phyloP scores from a whole-genome alignment of 140 eudicot genomes.

The Cichorium intybus region DNA sequence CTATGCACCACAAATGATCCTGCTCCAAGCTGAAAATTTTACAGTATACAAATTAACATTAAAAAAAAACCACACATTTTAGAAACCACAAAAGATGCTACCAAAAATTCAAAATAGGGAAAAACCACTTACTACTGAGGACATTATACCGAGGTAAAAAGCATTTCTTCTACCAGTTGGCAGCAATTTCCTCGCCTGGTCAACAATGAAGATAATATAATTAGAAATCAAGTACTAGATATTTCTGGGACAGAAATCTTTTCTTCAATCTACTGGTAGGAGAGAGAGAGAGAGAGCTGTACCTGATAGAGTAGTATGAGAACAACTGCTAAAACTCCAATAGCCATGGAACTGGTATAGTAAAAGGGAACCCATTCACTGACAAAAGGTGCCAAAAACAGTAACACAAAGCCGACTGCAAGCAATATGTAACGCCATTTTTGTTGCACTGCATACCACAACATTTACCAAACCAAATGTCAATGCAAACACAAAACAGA shows the following conservation, averaged over 20 bases:
- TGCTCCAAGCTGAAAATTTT: conserved; percentile 62
- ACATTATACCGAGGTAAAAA: conserved; percentile 58
- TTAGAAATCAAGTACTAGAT: background rate
- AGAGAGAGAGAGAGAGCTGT: conserved; percentile 10
- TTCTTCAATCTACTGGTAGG: background rate
- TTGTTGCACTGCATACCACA: conserved; percentile 55
- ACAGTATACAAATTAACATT: background rate
- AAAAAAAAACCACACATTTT: background rate
- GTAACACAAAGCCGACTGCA: conserved; percentile 50
- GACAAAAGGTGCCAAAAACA: conserved; percentile 68
- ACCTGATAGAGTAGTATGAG: conserved; percentile 86
- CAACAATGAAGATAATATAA: conserved; percentile 2
- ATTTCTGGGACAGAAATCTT: background rate
- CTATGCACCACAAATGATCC: conserved; percentile 58
- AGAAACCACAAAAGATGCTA: background rate
- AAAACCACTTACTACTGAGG: conserved; percentile 48
- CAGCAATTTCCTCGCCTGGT: conserved; percentile 73
- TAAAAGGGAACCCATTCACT: conserved; percentile 86
- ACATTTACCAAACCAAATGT: conserved; percentile 2
- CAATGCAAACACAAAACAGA: background rate
- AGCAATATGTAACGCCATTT: conserved; percentile 70
- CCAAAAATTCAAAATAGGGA: background rate
- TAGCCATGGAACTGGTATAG: conserved; percentile 86
- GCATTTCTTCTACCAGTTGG: conserved; percentile 76
- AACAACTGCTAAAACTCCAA: conserved; percentile 71